A percentile compares a stretch with the other conserved stretches of the same genome.
Evolutionary conservation across 2,329 filamentous ascomycete genomes (phyloP).

Genomic region (Cordyceps pruinosa): DNA sequence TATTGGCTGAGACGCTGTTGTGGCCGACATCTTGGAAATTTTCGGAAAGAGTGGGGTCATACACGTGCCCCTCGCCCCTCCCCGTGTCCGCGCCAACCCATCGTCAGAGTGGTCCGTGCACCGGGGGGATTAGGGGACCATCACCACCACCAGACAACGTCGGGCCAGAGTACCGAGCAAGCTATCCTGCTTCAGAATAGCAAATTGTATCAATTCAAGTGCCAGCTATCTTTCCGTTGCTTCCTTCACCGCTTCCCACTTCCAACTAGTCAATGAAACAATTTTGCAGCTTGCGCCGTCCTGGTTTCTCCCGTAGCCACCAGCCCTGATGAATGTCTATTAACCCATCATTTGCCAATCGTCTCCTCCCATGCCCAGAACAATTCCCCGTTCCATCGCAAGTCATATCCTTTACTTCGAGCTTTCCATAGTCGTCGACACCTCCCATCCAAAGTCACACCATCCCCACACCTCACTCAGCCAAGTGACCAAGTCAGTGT

Average conservation of each 20-base stretch:
- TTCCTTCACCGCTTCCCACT: too few relatives aligned
- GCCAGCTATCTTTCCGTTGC: too few relatives aligned
- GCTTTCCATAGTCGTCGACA: background rate
- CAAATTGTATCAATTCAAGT: too few relatives aligned
- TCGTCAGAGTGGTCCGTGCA: conserved; percentile 10
- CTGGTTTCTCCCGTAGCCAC: too few relatives aligned
- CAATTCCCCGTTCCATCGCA: background rate
- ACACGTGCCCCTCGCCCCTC: conserved; percentile 23
- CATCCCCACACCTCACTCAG: background rate
- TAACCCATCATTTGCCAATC: too few relatives aligned
- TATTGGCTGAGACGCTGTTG: background rate
- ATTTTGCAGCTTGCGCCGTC: background rate
- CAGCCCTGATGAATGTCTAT: too few relatives aligned
- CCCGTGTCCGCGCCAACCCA: conserved; percentile 2
- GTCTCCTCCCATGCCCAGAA: too few relatives aligned
- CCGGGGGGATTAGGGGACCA: background rate
- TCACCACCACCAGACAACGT: background rate
- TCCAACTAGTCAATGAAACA: background rate
- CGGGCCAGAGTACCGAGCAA: too few relatives aligned
- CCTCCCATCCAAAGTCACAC: background rate
- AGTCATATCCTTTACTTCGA: background rate
- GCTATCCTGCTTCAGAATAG: too few relatives aligned
- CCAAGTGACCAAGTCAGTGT: background rate
- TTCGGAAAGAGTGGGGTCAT: conserved; percentile 19
- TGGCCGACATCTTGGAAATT: background rate